Conservation (phyloP, 2,329 filamentous ascomycete species). For the Fusarium hostae region DNA sequence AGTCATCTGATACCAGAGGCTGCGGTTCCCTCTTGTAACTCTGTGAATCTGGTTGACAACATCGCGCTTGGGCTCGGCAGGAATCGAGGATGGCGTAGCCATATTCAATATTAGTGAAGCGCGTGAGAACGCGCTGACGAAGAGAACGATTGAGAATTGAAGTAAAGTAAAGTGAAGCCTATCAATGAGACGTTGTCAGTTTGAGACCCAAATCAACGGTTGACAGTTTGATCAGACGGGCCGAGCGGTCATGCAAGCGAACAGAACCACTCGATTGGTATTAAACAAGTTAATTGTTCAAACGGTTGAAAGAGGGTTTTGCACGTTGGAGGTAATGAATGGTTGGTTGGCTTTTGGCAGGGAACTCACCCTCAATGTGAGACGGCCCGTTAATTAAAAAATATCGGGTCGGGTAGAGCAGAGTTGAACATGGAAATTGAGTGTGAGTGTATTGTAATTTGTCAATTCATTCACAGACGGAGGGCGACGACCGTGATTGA, state of each 20-base stretch:
- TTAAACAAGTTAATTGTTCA: conserved; percentile 12
- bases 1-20: conserved; percentile 81
- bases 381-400: conserved; percentile 25
- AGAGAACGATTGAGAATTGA: conserved; percentile 21
- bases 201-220: not conserved
- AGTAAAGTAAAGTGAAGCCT: conserved; percentile 24
- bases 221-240: conserved; percentile 5
- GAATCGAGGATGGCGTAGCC: conserved; percentile 49
- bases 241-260: conserved; percentile 11
- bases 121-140: conserved; percentile 12
- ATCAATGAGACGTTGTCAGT: conserved; percentile 19
- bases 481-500: conserved; percentile 25
- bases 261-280: conserved; percentile 17
- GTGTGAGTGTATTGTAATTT: not conserved
- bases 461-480: conserved; percentile 27
- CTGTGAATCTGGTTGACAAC: conserved; percentile 59
- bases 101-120: conserved; percentile 41
- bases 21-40: conserved; percentile 77
- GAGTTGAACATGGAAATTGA: not conserved
- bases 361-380: conserved; percentile 38
- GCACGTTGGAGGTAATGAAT: conserved; percentile 9
- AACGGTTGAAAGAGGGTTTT: conserved; percentile 7
- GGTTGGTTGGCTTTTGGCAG: not conserved
- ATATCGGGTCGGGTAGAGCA: conserved; percentile 8
- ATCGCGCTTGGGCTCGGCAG: conserved; percentile 48